Evolutionary conservation across 192 early-diverging fungal genomes (phyloP), one percentile per base, ranked within the genome.

Genomic region (Entrophospora sp.): DNA sequence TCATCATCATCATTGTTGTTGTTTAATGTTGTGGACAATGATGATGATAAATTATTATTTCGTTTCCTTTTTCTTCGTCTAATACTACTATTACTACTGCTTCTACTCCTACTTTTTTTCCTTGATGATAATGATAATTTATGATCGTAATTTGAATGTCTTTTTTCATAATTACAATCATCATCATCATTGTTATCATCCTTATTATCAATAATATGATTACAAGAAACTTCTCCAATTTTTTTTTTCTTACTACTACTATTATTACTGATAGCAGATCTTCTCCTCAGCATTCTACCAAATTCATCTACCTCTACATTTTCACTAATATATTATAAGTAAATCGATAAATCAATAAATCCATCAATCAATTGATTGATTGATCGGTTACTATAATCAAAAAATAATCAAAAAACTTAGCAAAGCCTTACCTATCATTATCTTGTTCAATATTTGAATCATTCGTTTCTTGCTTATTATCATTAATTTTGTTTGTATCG

Each of bases 291-390:
- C 16, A 72, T 66, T 42, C 77, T 36, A 31, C 68, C 72, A 45
- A 67, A 73, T 32, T 77, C 78, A 52, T 77, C 72, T 13, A 78
- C 68, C 37, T 81, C 81, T 24, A 79, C 76, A 36, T 76, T 12
- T 4, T 57, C 55, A 18, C 55, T 57, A 20, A 49, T 5, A 49
- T 49, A 49, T 49, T 5, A 10, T n/a, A 24, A 22, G 18, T 24
- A 22, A 49, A 49, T 10, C 5, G 48, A n/a, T 5, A 10, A 5
- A 49, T 49, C 18, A 22, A n/a, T 10, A 49, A 7, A 22, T 49
- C 14, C 18, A 9, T 14, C 38, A 40, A 40, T 40, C 38, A 9
- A 40, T 40, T 40, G 8, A 40, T 40, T 40, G 6, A 6, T 40
- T 14, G 6, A n/a, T n/a, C n/a, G n/a, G n/a, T n/a, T n/a, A n/a